Percentiles rank a stretch among this genome's conserved stretches.
phyloP scores from a whole-genome alignment of 805 yeast genomes.

The Sporopachydermia quercuum region DNA sequence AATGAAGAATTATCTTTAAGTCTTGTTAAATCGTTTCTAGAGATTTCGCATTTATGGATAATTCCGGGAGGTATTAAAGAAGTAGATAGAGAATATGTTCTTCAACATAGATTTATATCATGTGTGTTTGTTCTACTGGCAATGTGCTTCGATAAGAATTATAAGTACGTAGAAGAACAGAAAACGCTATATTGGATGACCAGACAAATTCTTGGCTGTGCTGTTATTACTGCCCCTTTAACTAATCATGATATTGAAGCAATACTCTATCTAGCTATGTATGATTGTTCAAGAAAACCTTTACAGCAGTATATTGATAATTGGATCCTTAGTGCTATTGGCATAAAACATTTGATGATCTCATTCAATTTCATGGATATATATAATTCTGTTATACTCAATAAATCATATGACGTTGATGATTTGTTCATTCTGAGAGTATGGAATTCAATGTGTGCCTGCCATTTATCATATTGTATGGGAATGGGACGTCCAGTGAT shows the following conservation, averaged over 20 bases:
- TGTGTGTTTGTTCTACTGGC: constrained; percentile 39
- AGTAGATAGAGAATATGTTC: constrained; percentile 30
- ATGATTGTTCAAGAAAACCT: constrained; percentile 39
- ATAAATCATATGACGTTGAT: constrained; percentile 16
- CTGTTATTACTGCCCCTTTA: constrained; percentile 34
- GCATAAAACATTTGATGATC: constrained; percentile 32
- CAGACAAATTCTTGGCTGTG: constrained; percentile 32
- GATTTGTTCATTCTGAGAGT: constrained; percentile 42
- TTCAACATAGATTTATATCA: constrained; percentile 36
- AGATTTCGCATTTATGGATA: constrained; percentile 44
- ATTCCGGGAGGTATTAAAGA: constrained; percentile 45
- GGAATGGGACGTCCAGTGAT: constrained; percentile 33
- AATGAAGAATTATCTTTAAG: constrained; percentile 29
- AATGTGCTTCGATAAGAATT: constrained; percentile 41
- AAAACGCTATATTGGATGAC: constrained; percentile 32
- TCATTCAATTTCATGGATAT: constrained; percentile 30
- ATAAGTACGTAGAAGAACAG: constrained; percentile 32
- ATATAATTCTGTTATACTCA: constrained; percentile 19
- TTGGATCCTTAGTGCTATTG: constrained; percentile 37
- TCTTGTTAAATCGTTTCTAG: constrained; percentile 32
- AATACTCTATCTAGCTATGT: constrained; percentile 36
- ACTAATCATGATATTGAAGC: constrained; percentile 50
- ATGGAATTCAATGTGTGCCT: constrained; percentile 35
- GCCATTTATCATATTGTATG: constrained; percentile 35
- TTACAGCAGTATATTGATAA: constrained; percentile 36